Conservation (phyloP, 192 early-diverging fungal genomes). For the Coemansia sp. region DNA sequence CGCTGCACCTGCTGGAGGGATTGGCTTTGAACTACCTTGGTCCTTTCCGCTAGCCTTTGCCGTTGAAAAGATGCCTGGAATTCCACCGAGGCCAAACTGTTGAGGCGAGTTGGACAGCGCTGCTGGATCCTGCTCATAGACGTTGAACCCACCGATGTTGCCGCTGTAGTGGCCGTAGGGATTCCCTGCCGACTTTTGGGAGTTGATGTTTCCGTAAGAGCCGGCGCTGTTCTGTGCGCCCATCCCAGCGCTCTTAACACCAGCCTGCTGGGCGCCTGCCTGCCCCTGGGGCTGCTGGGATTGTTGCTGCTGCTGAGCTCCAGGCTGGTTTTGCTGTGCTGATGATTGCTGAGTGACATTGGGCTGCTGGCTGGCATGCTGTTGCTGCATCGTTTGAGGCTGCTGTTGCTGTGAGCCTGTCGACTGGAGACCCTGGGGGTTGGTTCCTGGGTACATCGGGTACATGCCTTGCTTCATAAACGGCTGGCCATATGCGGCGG, state of each 20-base stretch:
- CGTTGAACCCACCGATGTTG: constrained; percentile 48
- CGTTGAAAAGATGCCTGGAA: constrained; percentile 46
- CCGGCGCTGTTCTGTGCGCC: constrained; percentile 28
- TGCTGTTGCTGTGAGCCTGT: constrained; percentile 33
- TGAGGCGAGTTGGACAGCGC: constrained; percentile 45
- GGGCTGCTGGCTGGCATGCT: constrained; percentile 21
- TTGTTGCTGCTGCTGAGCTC: constrained; percentile 19
- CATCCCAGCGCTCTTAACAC: constrained; percentile 32
- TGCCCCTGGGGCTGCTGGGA: constrained; percentile 24
- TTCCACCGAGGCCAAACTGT: constrained; percentile 49
- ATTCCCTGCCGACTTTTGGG: constrained; percentile 45
- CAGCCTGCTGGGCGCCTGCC: constrained; percentile 27
- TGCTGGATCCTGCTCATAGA: constrained; percentile 51
- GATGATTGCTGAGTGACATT: constrained; percentile 19
- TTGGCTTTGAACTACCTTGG: constrained; percentile 22
- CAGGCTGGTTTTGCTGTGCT: constrained; percentile 30
- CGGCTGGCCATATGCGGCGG: constrained; percentile 81
- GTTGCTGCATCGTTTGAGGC: constrained; percentile 39
- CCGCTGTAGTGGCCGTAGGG: constrained; percentile 49
- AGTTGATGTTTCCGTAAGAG: constrained; percentile 45
- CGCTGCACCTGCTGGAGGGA: constrained; percentile 36
- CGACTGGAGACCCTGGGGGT: constrained; percentile 32
- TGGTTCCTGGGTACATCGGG: constrained; percentile 67
- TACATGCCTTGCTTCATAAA: constrained; percentile 91
- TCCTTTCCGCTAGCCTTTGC: constrained; percentile 47